Evolutionary conservation across 1,139 yeast genomes (phyloP), one percentile per base, ranked within the genome.

Genomic region (Scheffersomyces titani): DNA sequence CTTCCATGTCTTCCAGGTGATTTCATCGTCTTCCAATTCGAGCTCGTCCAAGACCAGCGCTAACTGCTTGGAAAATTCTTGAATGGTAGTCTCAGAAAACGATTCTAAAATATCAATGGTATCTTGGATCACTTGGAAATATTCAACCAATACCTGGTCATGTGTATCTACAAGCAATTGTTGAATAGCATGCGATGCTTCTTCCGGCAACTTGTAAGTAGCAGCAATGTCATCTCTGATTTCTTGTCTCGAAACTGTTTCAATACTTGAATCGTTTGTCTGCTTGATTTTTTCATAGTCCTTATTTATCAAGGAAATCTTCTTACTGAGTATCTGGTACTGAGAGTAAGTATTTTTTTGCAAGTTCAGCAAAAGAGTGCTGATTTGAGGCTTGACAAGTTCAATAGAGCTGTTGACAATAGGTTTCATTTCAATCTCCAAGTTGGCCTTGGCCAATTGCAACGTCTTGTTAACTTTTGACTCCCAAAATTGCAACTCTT

Each of bases 1-100:
- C 67, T 85, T 88, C 94, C 94, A 90, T 51, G 85, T 85, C 22
- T 76, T 70, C 90, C 94, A 89, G 30, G 72, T 73, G 50, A 76
- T 69, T 36, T 71, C 74, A 54, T 78, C 81, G 48, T 69, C 64
- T 19, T 70, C 71, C 18, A 63, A 56, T 52, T 73, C 72, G 61
- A 72, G 61, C 55, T 71, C 60, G 59, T 74, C 64, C 63, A 82
- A 58, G 60, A 72, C 69, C 19, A 61, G 59, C 3, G 76, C 69
- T 52, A 82, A 72, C 54, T 73, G 63, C 63, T 72, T 69, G 53
- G 80, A 70, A 59, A 80, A 88, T 60, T 87, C 91, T 58, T 75
- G 80, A 55, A 88, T 77, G 19, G 89, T 78, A 5, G 83, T 80
- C 54, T 88, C 92, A n/a, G 88, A 86, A 75, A 88, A 88, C 57